Evolutionary conservation across 2,329 filamentous ascomycete species (phyloP), one percentile per base, ranked within the genome.

Genomic region (Cladorrhinum sp.): DNA sequence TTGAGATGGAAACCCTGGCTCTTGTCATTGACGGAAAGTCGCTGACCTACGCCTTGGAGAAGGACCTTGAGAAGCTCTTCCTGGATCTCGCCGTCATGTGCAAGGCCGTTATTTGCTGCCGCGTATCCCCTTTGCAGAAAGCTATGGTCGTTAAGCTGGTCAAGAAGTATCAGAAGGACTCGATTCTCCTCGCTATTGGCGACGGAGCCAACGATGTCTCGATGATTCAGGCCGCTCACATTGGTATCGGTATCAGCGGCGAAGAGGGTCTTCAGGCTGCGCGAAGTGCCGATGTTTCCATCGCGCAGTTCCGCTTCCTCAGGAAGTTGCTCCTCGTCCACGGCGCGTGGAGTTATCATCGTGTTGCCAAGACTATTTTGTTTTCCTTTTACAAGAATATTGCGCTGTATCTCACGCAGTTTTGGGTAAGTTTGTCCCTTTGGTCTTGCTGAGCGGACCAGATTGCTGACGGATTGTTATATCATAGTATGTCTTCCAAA

Each of bases 311-410:
- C 81, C 88, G 94, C 60, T 99, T 89, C 76, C 84, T 99, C 55
- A 90, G 92, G 67, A 99, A 99, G 77, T 81, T 99, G 58, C 83
- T 98, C 26, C 84, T 99, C 24, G 95, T 99, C 10, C 95, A 99
- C 72, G 95, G 95, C 23, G 89, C 93, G 5, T 99, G 95, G 95
- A 96, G 92, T 73, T 99, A 99, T 73, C 94, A 97, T 74, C 90
- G 95, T 62, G 89, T 99, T 73, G 94, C 90, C 82, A 96, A 96
- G 78, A 92, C 96, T 62, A 98, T 99, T 70, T 77, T 99, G 64
- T 99, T 96, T 77, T 98, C 95, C 6, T 99, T 98, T 75, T 99
- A 99, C 82, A 99, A 99, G 82, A 99, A 99, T 77, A 97, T 98
- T 67, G 89, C 93, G 20, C 81, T 99, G 64, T 99, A 98, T 78